Percentiles rank a stretch among this genome's conserved stretches.
phyloP scores from a whole-genome alignment of 805 yeast genomes.

The Starmerella khaoyaiensis region DNA sequence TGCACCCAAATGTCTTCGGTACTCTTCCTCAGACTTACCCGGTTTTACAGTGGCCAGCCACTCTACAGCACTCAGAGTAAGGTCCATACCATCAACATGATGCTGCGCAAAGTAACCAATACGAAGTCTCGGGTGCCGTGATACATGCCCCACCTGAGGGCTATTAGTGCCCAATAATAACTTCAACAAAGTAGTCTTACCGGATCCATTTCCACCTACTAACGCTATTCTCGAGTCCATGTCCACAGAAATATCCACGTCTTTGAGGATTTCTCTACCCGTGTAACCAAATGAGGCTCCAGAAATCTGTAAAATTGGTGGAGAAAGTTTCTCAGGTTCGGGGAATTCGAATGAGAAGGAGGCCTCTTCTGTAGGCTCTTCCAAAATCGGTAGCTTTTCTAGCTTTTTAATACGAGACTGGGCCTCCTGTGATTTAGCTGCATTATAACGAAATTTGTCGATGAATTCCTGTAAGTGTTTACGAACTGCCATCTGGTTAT shows the following conservation, averaged over 20 bases:
- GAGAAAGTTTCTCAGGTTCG: slow-evolving; percentile 83
- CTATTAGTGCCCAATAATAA: slow-evolving; percentile 62
- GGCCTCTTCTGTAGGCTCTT: slow-evolving; percentile 89
- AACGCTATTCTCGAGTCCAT: slow-evolving; percentile 90
- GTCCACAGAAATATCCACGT: slow-evolving; percentile 82
- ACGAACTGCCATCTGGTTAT: slow-evolving; percentile 91
- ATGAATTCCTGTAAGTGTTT: slow-evolving; percentile 87
- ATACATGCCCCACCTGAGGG: slow-evolving; percentile 68
- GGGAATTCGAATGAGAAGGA: slow-evolving; percentile 80
- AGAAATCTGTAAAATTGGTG: slow-evolving; percentile 82
- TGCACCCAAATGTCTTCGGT: slow-evolving; percentile 89
- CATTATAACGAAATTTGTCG: slow-evolving; percentile 93
- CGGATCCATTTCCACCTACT: slow-evolving; percentile 99
- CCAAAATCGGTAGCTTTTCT: slow-evolving; percentile 85
- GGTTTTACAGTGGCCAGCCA: slow-evolving; percentile 89
- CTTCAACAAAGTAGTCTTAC: slow-evolving; percentile 90
- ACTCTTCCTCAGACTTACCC: slow-evolving; percentile 91
- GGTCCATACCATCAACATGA: slow-evolving; percentile 95
- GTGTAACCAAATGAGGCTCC: slow-evolving; percentile 78
- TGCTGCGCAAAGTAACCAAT: slow-evolving; percentile 98
- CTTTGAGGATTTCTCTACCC: slow-evolving; percentile 39
- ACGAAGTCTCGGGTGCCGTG: slow-evolving; percentile 73
- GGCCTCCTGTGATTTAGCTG: slow-evolving; percentile 95
- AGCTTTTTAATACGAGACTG: slow-evolving; percentile 94
- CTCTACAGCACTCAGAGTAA: slow-evolving; percentile 69